phyloP scores from a whole-genome alignment of 2,329 filamentous ascomycete species.

The Colletotrichum sp. region DNA sequence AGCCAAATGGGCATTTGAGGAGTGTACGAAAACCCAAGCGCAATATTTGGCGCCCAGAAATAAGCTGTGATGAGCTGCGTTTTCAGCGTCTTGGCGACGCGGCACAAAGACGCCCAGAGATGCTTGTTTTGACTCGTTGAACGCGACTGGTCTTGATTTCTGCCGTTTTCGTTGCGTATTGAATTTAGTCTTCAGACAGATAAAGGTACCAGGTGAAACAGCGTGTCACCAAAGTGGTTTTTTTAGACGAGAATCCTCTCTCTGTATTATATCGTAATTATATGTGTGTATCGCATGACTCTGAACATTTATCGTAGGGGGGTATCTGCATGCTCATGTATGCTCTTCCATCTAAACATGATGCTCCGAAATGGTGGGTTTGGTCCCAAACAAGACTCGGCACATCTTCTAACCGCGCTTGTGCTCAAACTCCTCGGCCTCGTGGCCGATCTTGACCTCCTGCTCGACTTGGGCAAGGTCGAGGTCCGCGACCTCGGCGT shows the following conservation, averaged over 20 bases:
- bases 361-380: background rate
- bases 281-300: background rate
- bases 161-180: background rate
- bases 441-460: conserved; percentile 30
- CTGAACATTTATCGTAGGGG: background rate
- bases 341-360: background rate
- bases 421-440: conserved; percentile 17
- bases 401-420: conserved; percentile 7
- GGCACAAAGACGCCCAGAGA: background rate
- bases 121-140: background rate
- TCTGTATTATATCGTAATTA: background rate
- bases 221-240: background rate
- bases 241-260: background rate
- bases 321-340: conserved; percentile 15
- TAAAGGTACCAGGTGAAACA: background rate
- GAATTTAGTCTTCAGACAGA: background rate
- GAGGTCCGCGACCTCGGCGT: conserved; percentile 51
- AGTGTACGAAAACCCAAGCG: background rate
- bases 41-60: background rate
- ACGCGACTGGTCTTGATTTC: background rate
- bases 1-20: background rate
- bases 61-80: background rate
- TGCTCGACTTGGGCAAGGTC: conserved; percentile 51
- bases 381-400: background rate
- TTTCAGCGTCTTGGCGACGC: background rate